These are phyloP conservation scores for Euphorbia peplus DNA, from an alignment of 345 rosid species.

Conservation along the genomic window DNA sequence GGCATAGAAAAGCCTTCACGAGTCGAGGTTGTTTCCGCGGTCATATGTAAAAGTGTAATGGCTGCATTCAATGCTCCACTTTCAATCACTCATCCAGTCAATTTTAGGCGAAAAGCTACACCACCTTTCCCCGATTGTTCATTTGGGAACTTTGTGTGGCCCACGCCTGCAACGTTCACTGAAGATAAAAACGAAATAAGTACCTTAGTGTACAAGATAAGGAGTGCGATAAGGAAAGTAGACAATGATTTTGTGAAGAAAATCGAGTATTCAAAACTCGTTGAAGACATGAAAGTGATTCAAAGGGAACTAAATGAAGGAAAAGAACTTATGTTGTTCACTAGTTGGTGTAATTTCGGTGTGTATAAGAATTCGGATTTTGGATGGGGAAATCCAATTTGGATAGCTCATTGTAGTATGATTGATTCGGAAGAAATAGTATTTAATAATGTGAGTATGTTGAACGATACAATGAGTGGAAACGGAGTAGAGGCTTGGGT, in stretches of 20 bases:
- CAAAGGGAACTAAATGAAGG: neutral
- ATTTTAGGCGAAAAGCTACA: neutral
- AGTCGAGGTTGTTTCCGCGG: slow-evolving; percentile 45
- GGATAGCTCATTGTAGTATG: neutral
- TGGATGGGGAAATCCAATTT: slow-evolving; percentile 31
- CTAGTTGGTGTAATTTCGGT: slow-evolving; percentile 26
- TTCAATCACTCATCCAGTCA: neutral
- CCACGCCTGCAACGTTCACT: neutral
- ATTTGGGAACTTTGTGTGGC: neutral
- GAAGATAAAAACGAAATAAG: neutral
- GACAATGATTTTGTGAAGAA: neutral
- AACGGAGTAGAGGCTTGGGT: slow-evolving; percentile 29
- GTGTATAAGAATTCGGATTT: slow-evolving; percentile 25
- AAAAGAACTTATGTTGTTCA: slow-evolving; percentile 13
- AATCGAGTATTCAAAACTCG: neutral
- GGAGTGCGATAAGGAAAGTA: neutral
- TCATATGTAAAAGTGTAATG: slow-evolving; percentile 38
- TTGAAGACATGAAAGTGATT: slow-evolving; percentile 1
- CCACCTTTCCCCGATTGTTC: neutral
- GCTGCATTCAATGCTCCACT: slow-evolving; percentile 24
- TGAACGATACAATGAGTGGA: neutral
- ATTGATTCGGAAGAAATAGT: neutral
- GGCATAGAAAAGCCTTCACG: slow-evolving; percentile 37
- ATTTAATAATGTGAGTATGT: neutral
- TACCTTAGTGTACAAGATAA: neutral